Evolutionary conservation across 1,139 yeast genomes (phyloP).

Genomic region (Groenewaldozyma auringiensis): DNA sequence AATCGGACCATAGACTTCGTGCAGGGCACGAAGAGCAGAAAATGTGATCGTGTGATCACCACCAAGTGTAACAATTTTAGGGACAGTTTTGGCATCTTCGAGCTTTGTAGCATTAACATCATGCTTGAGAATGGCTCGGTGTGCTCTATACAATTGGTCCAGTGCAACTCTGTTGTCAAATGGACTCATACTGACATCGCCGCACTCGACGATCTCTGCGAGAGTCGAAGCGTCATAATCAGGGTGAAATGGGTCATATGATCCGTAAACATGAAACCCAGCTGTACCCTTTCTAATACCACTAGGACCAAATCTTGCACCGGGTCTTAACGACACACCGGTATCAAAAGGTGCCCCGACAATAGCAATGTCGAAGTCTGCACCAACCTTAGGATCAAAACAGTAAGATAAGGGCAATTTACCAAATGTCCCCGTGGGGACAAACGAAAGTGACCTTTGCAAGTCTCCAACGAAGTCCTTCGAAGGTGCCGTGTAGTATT

Average conservation of each 20-base stretch:
- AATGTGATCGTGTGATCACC: conserved; percentile 57
- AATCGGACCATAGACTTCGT: conserved; percentile 50
- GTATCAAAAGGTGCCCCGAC: conserved; percentile 78
- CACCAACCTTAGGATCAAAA: conserved; percentile 23
- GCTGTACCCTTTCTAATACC: conserved; percentile 68
- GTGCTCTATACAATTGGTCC: conserved; percentile 58
- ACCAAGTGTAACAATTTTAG: conserved; percentile 11
- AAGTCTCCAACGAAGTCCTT: conserved; percentile 10
- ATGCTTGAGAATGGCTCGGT: conserved; percentile 54
- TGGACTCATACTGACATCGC: conserved; percentile 75
- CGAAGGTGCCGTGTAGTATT: conserved; percentile 5
- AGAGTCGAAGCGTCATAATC: conserved; percentile 3
- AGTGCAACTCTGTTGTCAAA: conserved; percentile 67
- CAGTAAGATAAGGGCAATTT: conserved; percentile 55
- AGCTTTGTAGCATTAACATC: background rate
- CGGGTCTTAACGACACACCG: conserved; percentile 64
- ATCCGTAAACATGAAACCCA: conserved; percentile 9
- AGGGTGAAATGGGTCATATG: conserved; percentile 7
- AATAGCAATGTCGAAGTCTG: conserved; percentile 51
- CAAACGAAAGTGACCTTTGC: conserved; percentile 2
- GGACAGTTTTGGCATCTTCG: background rate
- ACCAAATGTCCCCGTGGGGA: conserved; percentile 48
- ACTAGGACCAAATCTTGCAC: conserved; percentile 74
- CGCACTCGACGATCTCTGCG: conserved; percentile 60
- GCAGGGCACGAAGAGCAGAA: conserved; percentile 56